These are phyloP conservation scores for Aspergillus taichungensis DNA, from an alignment of 495 filamentous ascomycete genomes.

Conservation along the genomic window DNA sequence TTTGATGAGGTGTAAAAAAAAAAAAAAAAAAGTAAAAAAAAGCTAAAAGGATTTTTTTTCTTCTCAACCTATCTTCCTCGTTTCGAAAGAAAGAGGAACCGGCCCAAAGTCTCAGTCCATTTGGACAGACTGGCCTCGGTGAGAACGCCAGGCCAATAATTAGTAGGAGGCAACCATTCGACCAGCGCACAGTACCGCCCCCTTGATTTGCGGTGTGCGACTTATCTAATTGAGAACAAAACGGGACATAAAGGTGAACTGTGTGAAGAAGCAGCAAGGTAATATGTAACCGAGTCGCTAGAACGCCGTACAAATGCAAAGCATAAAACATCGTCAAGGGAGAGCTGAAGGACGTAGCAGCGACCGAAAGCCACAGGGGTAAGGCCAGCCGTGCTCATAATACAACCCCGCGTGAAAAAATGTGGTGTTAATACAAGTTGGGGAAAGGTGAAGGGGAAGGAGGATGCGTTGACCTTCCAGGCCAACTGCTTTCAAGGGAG, in stretches of 20 bases:
- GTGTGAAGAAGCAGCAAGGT: slow-evolving; percentile 7
- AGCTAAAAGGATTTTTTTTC: slow-evolving; percentile 14
- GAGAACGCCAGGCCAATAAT: slow-evolving; percentile 15
- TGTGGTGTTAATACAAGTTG: slow-evolving; percentile 50
- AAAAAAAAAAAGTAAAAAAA: not conserved
- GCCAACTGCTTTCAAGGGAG: slow-evolving; percentile 3
- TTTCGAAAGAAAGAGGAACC: too few species aligned
- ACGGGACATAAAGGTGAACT: slow-evolving; percentile 5
- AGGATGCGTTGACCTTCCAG: slow-evolving; percentile 18
- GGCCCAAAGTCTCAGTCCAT: too few species aligned
- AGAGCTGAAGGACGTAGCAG: slow-evolving; percentile 6
- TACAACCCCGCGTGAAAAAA: slow-evolving; percentile 43
- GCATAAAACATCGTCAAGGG: slow-evolving; percentile 33
- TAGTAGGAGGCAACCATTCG: slow-evolving; percentile 44
- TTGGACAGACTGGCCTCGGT: not conserved
- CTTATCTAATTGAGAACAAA: slow-evolving; percentile 41
- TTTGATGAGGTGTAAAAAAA: too few species aligned
- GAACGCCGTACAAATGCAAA: slow-evolving; percentile 43
- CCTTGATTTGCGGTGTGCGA: slow-evolving; percentile 37
- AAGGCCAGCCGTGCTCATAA: slow-evolving; percentile 17
- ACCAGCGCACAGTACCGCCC: slow-evolving; percentile 56
- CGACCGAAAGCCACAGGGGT: slow-evolving; percentile 8
- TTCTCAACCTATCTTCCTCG: not conserved
- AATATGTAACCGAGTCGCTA: slow-evolving; percentile 32
- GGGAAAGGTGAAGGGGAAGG: slow-evolving; percentile 30